Evolutionary conservation across 2,329 filamentous ascomycete species (phyloP).

Genomic region (Exophiala sideris): DNA sequence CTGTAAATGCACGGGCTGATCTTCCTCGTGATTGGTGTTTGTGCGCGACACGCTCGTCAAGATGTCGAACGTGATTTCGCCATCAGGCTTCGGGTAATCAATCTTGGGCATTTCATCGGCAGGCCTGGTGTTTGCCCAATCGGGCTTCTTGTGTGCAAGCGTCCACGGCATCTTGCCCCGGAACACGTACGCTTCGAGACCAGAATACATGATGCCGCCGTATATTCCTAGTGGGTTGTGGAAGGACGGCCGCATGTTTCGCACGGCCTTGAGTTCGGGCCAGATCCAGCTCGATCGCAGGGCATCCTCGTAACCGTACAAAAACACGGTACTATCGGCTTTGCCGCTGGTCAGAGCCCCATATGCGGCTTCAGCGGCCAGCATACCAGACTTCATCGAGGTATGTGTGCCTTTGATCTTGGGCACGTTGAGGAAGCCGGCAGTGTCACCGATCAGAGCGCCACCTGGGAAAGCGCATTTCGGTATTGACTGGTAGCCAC

Average conservation of each 20-base stretch:
- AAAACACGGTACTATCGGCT: constrained; percentile 69
- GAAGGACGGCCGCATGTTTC: constrained; percentile 97
- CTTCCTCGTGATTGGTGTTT: constrained; percentile 97
- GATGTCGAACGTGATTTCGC: constrained; percentile 92
- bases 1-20: constrained; percentile 93
- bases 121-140: constrained; percentile 73
- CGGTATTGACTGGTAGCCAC: constrained; percentile 95
- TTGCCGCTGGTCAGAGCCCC: constrained; percentile 59
- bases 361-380: constrained; percentile 89
- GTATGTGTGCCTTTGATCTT: constrained; percentile 99
- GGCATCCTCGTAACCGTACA: constrained; percentile 90
- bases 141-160: constrained; percentile 74
- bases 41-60: constrained; percentile 92
- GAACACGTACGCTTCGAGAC: constrained; percentile 82
- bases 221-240: constrained; percentile 81
- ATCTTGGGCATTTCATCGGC: constrained; percentile 83
- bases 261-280: constrained; percentile 90
- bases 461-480: constrained; percentile 96
- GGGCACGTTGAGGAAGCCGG: constrained; percentile 93
- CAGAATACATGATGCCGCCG: constrained; percentile 88
- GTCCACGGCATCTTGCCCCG: constrained; percentile 90
- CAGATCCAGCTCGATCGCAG: constrained; percentile 84
- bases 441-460: constrained; percentile 91
- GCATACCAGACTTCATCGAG: constrained; percentile 95
- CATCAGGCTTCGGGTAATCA: constrained; percentile 94